Conservation (phyloP, 2,329 filamentous ascomycete genomes). For the Clonostachys rhizophaga region DNA sequence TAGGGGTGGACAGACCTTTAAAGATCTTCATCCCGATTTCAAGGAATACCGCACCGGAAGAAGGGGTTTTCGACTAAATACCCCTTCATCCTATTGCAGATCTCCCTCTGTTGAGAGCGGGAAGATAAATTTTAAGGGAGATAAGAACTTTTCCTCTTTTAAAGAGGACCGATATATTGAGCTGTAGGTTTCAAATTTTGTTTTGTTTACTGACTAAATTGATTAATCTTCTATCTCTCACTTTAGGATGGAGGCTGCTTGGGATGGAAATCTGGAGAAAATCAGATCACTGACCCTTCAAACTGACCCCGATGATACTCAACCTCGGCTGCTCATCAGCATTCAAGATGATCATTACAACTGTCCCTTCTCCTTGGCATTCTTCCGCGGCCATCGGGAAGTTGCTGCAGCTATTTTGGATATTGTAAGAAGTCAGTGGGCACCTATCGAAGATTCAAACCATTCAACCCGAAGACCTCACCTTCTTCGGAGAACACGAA, state of each 20-base stretch:
- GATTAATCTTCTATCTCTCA: too few relatives aligned
- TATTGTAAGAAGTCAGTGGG: constrained; percentile 66
- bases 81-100: constrained; percentile 35
- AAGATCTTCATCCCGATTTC: constrained; percentile 55
- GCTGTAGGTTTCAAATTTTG: constrained; percentile 41
- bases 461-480: constrained; percentile 9
- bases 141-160: constrained; percentile 38
- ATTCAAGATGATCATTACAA: constrained; percentile 45
- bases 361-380: constrained; percentile 64
- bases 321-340: constrained; percentile 60
- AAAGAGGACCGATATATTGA: constrained; percentile 33
- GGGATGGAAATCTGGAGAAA: constrained; percentile 59
- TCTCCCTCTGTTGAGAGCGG: constrained; percentile 45
- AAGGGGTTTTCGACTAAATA: neutral
- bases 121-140: constrained; percentile 51
- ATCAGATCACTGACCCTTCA: constrained; percentile 62
- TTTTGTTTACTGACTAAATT: neutral
- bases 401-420: constrained; percentile 64
- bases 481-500: constrained; percentile 43
- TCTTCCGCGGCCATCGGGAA: constrained; percentile 59
- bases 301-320: constrained; percentile 49
- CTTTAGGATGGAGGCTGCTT: constrained; percentile 63
- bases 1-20: constrained; percentile 62
- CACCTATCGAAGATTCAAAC: constrained; percentile 15
- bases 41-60: constrained; percentile 10